Evolutionary conservation across 345 rosid species (phyloP).

Genomic region (Erysimum cheiranthoides): DNA sequence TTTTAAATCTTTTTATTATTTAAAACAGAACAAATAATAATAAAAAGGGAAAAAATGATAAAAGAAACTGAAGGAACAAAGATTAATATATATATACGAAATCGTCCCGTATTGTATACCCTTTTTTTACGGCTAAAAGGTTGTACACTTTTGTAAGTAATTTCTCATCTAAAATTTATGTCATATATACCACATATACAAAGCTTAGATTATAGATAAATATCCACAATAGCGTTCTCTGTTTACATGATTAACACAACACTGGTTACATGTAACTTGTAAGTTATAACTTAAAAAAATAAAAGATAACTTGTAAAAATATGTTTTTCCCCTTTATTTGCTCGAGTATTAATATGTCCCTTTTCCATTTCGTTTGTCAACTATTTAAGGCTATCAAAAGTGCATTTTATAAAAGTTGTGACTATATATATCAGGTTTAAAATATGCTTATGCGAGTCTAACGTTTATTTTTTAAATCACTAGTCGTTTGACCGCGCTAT

Average conservation of each 20-base stretch:
- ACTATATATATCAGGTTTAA: slow-evolving; percentile 8
- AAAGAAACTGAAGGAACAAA: background rate
- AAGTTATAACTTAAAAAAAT: background rate
- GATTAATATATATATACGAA: background rate
- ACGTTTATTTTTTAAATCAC: background rate
- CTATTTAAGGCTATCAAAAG: slow-evolving; percentile 36
- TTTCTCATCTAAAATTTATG: background rate
- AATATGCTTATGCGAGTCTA: background rate
- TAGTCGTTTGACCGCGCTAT: no score
- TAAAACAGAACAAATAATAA: no score
- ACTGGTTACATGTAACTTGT: slow-evolving; percentile 9
- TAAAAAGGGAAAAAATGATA: background rate
- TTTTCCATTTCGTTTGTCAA: slow-evolving; percentile 22
- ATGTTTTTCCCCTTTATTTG: background rate
- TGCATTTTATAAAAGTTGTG: background rate
- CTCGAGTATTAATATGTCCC: background rate
- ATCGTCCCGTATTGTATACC: background rate
- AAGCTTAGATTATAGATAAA: background rate
- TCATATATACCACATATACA: background rate
- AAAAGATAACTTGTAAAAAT: background rate
- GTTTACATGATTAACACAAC: background rate
- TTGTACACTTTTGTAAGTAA: background rate
- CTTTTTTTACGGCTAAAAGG: background rate
- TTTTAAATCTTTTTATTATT: no score
- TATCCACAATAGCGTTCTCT: background rate